Evolutionary conservation across 2,329 filamentous ascomycete genomes (phyloP).

Genomic region (Tolypocladium cylindrosporum): DNA sequence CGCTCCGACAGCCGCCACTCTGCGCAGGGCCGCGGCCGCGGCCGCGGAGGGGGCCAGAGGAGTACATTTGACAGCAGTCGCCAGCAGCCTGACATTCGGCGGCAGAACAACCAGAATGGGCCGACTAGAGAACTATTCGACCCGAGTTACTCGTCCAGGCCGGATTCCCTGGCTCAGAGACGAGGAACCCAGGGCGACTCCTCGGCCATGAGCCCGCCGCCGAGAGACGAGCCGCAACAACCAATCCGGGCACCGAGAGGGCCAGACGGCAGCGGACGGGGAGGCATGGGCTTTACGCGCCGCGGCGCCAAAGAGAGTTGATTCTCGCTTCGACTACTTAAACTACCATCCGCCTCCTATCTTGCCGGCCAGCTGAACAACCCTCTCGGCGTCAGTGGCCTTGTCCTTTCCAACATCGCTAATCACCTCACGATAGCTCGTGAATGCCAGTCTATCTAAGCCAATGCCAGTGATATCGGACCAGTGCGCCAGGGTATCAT

Average conservation of each 20-base stretch:
- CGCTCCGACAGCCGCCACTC: slow-evolving; percentile 21
- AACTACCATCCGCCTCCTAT: slow-evolving; percentile 85
- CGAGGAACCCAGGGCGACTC: slow-evolving; percentile 26
- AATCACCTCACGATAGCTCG: slow-evolving; percentile 83
- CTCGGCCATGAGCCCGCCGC: slow-evolving; percentile 27
- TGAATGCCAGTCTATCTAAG: slow-evolving; percentile 65
- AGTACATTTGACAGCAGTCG: slow-evolving; percentile 8
- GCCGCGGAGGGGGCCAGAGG: slow-evolving; percentile 26
- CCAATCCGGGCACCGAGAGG: slow-evolving; percentile 67
- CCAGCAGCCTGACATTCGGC: slow-evolving; percentile 5
- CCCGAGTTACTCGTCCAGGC: slow-evolving; percentile 58
- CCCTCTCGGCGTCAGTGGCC: slow-evolving; percentile 62
- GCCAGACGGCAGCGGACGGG: slow-evolving; percentile 66
- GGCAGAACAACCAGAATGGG: slow-evolving; percentile 13
- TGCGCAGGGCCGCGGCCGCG: slow-evolving; percentile 36
- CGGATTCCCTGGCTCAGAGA: slow-evolving; percentile 39
- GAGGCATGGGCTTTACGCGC: slow-evolving; percentile 65
- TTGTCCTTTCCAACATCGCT: slow-evolving; percentile 84
- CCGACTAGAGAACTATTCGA: slow-evolving; percentile 62
- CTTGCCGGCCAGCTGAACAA: slow-evolving; percentile 81
- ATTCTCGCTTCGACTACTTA: slow-evolving; percentile 12
- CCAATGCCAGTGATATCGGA: slow-evolving; percentile 58
- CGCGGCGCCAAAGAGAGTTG: slow-evolving; percentile 41
- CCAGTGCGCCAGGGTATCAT: slow-evolving; percentile 68
- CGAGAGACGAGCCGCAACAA: slow-evolving; percentile 53